A percentile compares a stretch with the other conserved stretches of the same genome.
phyloP scores from a whole-genome alignment of 768 basidiomycete genomes.

The Pisolithus marmoratus region DNA sequence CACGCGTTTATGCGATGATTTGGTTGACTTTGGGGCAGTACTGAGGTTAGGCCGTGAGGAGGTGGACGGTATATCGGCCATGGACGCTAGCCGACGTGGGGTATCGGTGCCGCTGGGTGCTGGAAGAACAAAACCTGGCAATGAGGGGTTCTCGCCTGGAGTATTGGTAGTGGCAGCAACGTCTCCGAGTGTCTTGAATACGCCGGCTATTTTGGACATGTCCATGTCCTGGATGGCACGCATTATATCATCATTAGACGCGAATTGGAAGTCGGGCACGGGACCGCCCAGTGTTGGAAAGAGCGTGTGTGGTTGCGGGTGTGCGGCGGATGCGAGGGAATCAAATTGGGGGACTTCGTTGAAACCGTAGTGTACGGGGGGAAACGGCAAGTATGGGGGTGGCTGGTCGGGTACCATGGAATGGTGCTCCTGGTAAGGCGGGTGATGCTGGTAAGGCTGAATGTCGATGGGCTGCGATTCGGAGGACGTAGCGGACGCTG shows the following conservation, averaged over 20 bases:
- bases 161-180: conserved; percentile 42
- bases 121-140: conserved; percentile 14
- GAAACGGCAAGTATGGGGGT: conserved; percentile 24
- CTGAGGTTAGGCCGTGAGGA: conserved; percentile 39
- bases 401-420: conserved; percentile 21
- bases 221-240: conserved; percentile 71
- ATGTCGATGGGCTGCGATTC: conserved; percentile 26
- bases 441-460: conserved; percentile 24
- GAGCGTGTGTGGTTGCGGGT: conserved; percentile 21
- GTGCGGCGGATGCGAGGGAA: conserved; percentile 16
- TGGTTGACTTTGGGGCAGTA: conserved; percentile 30
- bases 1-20: conserved; percentile 33
- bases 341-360: conserved; percentile 23
- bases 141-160: conserved; percentile 16
- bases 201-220: conserved; percentile 57
- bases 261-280: conserved; percentile 35
- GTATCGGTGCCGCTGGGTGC: conserved; percentile 19
- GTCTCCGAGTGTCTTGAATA: conserved; percentile 60
- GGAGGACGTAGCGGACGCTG: conserved; percentile 46
- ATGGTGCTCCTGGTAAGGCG: conserved; percentile 30
- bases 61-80: conserved; percentile 38
- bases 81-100: conserved; percentile 27
- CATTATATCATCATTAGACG: conserved; percentile 68
- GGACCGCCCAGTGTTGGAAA: conserved; percentile 16
- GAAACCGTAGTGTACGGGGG: conserved; percentile 25